Base-by-base conservation (phyloP, 257 asterid species). In the Primulina tabacum region DNA sequence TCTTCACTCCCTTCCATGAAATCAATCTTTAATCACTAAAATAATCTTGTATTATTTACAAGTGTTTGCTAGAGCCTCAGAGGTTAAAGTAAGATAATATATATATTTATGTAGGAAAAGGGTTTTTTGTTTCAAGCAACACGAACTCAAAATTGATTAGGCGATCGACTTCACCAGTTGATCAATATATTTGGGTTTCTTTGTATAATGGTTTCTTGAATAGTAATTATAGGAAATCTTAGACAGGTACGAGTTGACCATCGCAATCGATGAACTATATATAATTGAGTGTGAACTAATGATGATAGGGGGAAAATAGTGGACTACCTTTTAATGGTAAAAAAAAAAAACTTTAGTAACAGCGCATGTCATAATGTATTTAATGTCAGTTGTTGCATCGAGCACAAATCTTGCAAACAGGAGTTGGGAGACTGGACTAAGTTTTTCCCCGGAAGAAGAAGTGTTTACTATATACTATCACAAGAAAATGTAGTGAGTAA, bases 1-100 rank as follows among this genome's bases (percentile, higher is more conserved):
- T 64, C 50, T 72, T 66, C 77, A 14, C 59, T 65, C 62, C 59
- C 83, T 12, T 34, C 79, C 83, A 80, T 80, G 6, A 43, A 11
- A 24, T 28, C 11, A 28, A 18, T 67, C 56, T 28, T 60, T 28
- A 28, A 28, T 28, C 4, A 8, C 37, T 60, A 6, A 24, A 12
- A 28, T 28, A 14, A 61, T 24, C 1, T 9, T 4, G 32, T 61
- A 8, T 29, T 62, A 17, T 12, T 70, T 43, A n/a, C 8, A 60
- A 16, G 11, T 37, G 17, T 16, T 43, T 17, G 56, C 34, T 50
- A 30, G 55, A 56, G 47, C 29, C 30, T 3, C 30, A 28, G 30
- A 2, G 30, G 30, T 28, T 66, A 1, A 1, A 24, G 26, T 24
- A 24, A 24, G 1, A 24, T 24, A 24, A 24, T 24, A 24, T 24